Evolutionary conservation across 345 rosid genomes (phyloP), one percentile per base, ranked within the genome.

Genomic region (Murraya koenigii): DNA sequence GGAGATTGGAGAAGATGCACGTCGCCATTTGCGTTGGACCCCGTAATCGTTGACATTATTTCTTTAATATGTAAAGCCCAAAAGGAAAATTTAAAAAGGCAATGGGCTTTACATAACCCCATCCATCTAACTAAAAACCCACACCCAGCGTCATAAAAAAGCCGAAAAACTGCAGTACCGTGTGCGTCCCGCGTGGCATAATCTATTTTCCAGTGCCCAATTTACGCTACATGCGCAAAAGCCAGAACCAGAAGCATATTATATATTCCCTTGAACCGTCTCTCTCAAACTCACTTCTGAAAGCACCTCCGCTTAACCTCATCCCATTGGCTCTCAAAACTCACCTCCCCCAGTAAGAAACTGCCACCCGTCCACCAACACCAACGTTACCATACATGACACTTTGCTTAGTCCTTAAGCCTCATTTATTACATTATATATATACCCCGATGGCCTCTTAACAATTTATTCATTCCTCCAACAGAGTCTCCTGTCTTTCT

Each of bases 341-440:
- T 68, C 1, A 32, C 30, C n/a, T 69, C 17, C 55, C 11, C 35
- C 60, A 28, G 14, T 69, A 1, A 69, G 19, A 36, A 58, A 72
- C 35, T 5, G 66, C 7, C 75, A 72, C 52, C 8, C 38, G 75
- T 58, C 65, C 11, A n/a, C 14, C 5, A 13, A 55, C 33, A 0
- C 28, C 23, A 1, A 35, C 33, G 26, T 69, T 20, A 22, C 36
- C 30, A 26, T 26, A 10, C 1, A 71, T 23, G 22, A 5, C 56
- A 36, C 66, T 4, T 2, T 23, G 23, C 75, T 72, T 72, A 72
- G 35, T 59, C 33, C 19, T 19, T 15, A 58, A 72, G 75, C 75
- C 10, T 69, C n/a, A 1, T 17, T 52, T 17, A 0, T 52, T 49
- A 15, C 56, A 10, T 44, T 44, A 13, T 44, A 44, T 44, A 44